Evolutionary conservation across 164 flowering plant genomes (phyloP), one percentile per base, ranked within the genome.

Genomic region (Echeveria elegans): DNA sequence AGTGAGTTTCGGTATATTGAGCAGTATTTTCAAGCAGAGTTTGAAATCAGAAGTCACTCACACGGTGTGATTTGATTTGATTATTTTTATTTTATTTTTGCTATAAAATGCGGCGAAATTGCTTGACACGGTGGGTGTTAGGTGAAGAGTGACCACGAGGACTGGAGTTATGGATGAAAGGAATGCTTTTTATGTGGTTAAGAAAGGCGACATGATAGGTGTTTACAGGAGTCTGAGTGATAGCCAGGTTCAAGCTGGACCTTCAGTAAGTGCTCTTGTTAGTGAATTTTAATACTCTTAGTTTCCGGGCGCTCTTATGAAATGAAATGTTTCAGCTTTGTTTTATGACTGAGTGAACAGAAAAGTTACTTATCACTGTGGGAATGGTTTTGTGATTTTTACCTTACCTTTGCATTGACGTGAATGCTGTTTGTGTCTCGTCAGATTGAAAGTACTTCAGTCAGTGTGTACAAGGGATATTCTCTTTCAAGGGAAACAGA

Each of bases 401-500:
- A 34, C 7, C 50, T 66, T 14, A 18, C 24, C 32, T 4, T 26
- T 16, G 15, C 28, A 50, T 5, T 61, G 19, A 10, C 9, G 29
- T 62, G 5, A 50, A 43, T 26, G 16, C 63, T 48, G 26, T 3
- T 14, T 32, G 24, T 70, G 14, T 30, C 61, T 69, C 48, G 64
- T n/a, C 65, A 86, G 90, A 78, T 73, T 19, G 53, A 67, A 19
- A 69, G 75, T 67, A 81, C 83, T 47, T 48, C 83, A 11, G n/a
- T 78, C 19, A 79, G 77, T 69, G 85, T 86, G 18, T 85, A 69
- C 66, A 85, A 83, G 73, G 88, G 92, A 2, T 76, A 83, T 71
- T 26, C 78, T 62, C 72, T 83, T 69, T 60, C 85, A 14, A 78
- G 69, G 69, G 81, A 82, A 64, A 72, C 83, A 59, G 84, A 87